A percentile compares a stretch with the other conserved stretches of the same genome.
phyloP scores from a whole-genome alignment of 208 protist genomes.

The Leishmania tarentolae region DNA sequence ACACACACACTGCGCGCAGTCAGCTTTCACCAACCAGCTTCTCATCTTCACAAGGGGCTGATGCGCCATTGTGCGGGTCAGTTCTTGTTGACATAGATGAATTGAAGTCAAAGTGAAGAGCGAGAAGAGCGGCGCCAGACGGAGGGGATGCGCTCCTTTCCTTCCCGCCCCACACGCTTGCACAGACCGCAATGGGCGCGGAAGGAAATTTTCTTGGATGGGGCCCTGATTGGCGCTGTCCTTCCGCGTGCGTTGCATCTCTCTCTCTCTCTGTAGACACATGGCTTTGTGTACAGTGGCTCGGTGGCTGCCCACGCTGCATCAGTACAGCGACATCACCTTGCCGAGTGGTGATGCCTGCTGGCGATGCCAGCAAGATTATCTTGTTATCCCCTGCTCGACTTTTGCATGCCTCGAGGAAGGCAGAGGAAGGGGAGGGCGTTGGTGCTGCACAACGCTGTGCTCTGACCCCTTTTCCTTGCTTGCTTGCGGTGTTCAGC shows the following conservation, averaged over 20 bases:
- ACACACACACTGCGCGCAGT: neutral
- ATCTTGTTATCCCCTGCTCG: neutral
- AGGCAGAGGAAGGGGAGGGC: neutral
- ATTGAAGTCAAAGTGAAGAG: slow-evolving; percentile 42
- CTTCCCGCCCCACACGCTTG: neutral
- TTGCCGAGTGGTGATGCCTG: slow-evolving; percentile 21
- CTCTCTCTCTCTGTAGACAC: neutral
- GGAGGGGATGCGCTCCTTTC: neutral
- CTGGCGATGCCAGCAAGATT: slow-evolving; percentile 30
- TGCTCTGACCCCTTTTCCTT: neutral
- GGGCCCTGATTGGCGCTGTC: neutral
- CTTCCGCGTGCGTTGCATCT: neutral
- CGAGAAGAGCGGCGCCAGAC: slow-evolving; percentile 6
- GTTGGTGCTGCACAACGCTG: neutral
- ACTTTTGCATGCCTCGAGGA: neutral
- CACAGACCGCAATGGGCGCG: neutral
- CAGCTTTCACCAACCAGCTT: slow-evolving; percentile 43
- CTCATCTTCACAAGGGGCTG: slow-evolving; percentile 10
- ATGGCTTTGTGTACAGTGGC: neutral
- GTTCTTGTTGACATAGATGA: slow-evolving; percentile 16
- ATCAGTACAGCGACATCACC: slow-evolving; percentile 31
- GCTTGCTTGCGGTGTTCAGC: neutral
- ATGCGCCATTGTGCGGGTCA: neutral
- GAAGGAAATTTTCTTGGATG: neutral
- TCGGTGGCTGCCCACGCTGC: slow-evolving; percentile 13